Conservation (phyloP, 169 alveolate species). For the Cryptosporidium parvum region DNA sequence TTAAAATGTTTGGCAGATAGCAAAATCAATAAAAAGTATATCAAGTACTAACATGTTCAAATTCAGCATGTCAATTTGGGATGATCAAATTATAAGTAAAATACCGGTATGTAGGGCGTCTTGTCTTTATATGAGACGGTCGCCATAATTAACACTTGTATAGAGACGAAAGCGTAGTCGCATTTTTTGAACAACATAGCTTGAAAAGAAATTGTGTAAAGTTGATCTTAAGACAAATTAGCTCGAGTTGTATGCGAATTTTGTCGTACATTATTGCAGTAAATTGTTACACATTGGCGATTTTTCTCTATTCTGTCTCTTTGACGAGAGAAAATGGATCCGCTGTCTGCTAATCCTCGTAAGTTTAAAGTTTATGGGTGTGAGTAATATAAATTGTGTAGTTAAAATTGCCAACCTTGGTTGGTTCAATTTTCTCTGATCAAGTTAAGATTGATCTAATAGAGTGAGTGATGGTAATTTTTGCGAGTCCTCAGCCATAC, state of each 20-base stretch:
- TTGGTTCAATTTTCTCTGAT: too few relatives aligned
- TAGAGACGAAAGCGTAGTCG: conserved; percentile 55
- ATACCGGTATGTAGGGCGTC: conserved; percentile 48
- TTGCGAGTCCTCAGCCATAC: too few relatives aligned
- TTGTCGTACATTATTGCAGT: conserved; percentile 5
- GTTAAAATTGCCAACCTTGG: neutral
- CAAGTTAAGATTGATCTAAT: neutral
- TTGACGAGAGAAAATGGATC: conserved; percentile 50
- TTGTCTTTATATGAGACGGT: conserved; percentile 59
- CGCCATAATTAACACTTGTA: conserved; percentile 30
- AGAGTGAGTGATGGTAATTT: neutral
- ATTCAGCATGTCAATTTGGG: conserved; percentile 3
- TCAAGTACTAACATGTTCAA: neutral
- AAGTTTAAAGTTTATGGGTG: conserved; percentile 27
- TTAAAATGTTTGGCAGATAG: neutral
- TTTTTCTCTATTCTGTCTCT: conserved; percentile 14
- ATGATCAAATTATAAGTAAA: neutral
- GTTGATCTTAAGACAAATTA: neutral
- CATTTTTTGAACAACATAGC: neutral
- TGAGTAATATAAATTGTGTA: neutral
- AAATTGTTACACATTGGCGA: conserved; percentile 7
- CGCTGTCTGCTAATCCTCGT: conserved; percentile 76
- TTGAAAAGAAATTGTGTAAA: neutral
- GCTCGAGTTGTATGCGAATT: conserved; percentile 22
- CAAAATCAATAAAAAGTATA: neutral